Conservation (phyloP, 306 rosid genomes). For the Calophaca sinica region DNA sequence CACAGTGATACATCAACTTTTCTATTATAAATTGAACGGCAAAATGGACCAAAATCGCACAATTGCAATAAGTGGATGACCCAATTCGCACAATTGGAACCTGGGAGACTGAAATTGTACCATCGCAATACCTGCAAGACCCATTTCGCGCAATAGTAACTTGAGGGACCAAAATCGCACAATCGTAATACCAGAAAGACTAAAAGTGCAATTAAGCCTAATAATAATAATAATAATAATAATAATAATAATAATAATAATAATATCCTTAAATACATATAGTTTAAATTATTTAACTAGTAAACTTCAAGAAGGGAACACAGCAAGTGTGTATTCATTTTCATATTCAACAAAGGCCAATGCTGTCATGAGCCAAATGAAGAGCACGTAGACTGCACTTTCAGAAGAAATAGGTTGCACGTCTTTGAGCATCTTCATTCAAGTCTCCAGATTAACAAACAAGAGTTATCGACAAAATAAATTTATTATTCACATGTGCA, state of each 20-base stretch:
- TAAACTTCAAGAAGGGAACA: constrained; percentile 10
- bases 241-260: background rate
- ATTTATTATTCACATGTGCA: constrained; percentile 47
- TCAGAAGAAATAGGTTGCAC: constrained; percentile 66
- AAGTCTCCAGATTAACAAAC: background rate
- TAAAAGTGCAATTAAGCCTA: too few species aligned
- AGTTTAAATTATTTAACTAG: constrained; percentile 27
- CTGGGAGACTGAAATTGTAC: too few species aligned
- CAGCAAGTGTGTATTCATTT: constrained; percentile 14
- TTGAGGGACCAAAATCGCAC: too few species aligned
- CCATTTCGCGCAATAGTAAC: too few species aligned
- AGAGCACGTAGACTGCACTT: constrained; percentile 24
- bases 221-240: too few species aligned
- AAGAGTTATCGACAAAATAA: constrained; percentile 25
- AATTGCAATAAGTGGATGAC: too few species aligned
- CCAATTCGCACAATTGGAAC: too few species aligned
- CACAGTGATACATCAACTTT: too few species aligned
- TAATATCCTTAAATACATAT: background rate
- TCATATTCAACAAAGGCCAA: constrained; percentile 26
- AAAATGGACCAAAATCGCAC: too few species aligned
- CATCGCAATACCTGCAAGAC: too few species aligned
- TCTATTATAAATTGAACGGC: too few species aligned
- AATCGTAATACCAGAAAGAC: too few species aligned
- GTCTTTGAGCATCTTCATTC: constrained; percentile 53
- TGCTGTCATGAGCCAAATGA: constrained; percentile 45